Conservation (phyloP, 768 basidiomycete genomes). For the Phylloporus sp. region DNA sequence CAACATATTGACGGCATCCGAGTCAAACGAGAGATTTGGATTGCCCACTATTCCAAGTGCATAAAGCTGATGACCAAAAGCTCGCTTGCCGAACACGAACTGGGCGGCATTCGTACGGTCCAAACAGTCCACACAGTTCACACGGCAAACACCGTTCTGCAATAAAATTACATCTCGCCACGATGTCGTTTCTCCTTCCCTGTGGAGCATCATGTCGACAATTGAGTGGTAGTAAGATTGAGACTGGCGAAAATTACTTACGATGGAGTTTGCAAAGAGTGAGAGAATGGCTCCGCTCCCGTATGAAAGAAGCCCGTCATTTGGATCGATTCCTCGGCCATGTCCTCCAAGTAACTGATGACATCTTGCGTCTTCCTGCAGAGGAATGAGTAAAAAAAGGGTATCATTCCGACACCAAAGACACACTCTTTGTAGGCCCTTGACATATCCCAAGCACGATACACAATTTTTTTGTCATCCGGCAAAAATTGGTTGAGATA, state of each 20-base stretch:
- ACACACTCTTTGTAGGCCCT: slow-evolving; percentile 89
- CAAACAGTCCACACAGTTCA: slow-evolving; percentile 95
- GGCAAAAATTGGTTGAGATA: slow-evolving; percentile 97
- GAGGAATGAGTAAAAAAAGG: not conserved
- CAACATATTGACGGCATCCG: slow-evolving; percentile 92
- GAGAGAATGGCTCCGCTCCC: slow-evolving; percentile 79
- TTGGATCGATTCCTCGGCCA: slow-evolving; percentile 89
- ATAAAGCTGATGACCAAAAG: slow-evolving; percentile 90
- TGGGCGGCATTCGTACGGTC: slow-evolving; percentile 96
- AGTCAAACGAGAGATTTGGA: slow-evolving; percentile 86
- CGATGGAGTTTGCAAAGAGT: slow-evolving; percentile 46
- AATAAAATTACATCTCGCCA: slow-evolving; percentile 70
- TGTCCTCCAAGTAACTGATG: slow-evolving; percentile 89
- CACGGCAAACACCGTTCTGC: slow-evolving; percentile 89
- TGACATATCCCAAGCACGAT: slow-evolving; percentile 96
- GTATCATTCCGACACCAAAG: not conserved
- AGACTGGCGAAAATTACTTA: slow-evolving; percentile 17
- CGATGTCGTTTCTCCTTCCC: slow-evolving; percentile 25
- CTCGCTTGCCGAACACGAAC: slow-evolving; percentile 94
- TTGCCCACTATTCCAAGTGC: slow-evolving; percentile 85
- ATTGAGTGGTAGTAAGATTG: not conserved
- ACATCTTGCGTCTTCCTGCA: slow-evolving; percentile 90
- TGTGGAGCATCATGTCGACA: slow-evolving; percentile 8
- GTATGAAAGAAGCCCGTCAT: slow-evolving; percentile 95
- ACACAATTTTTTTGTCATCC: slow-evolving; percentile 76